Percentiles rank a stretch among this genome's conserved stretches.
phyloP scores from a whole-genome alignment of 1,284 basidiomycete species.

The Moesziomyces sp. region DNA sequence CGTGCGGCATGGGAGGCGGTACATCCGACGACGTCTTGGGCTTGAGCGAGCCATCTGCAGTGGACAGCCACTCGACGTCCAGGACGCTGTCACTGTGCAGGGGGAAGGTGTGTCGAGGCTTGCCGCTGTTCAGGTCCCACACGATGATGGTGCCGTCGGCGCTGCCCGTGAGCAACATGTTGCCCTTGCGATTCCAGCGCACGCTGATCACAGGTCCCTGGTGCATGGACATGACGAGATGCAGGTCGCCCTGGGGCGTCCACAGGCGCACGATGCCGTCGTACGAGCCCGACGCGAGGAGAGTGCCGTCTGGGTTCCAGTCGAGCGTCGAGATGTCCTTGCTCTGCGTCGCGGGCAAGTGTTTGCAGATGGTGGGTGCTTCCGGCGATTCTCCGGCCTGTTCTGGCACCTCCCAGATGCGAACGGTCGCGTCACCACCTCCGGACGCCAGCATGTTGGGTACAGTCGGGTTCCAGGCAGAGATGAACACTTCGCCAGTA shows the following conservation, averaged over 20 bases:
- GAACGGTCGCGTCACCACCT: slow-evolving; percentile 66
- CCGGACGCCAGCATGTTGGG: slow-evolving; percentile 65
- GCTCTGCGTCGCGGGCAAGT: slow-evolving; percentile 64
- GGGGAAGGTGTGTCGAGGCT: slow-evolving; percentile 63
- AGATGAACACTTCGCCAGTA: slow-evolving; percentile 63
- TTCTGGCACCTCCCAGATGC: slow-evolving; percentile 65
- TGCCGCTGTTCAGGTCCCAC: slow-evolving; percentile 67
- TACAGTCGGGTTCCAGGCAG: slow-evolving; percentile 67
- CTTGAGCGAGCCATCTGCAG: slow-evolving; percentile 43
- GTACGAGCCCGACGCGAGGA: slow-evolving; percentile 66
- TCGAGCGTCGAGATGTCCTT: slow-evolving; percentile 66
- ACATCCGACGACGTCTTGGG: slow-evolving; percentile 30
- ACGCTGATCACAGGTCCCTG: slow-evolving; percentile 67
- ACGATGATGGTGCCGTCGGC: slow-evolving; percentile 66
- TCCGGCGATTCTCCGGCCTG: slow-evolving; percentile 36
- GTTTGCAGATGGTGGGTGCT: slow-evolving; percentile 64
- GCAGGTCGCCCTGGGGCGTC: slow-evolving; percentile 67
- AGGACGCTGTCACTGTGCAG: slow-evolving; percentile 64
- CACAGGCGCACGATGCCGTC: slow-evolving; percentile 67
- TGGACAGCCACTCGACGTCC: slow-evolving; percentile 66
- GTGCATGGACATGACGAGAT: slow-evolving; percentile 68
- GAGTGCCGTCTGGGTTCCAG: slow-evolving; percentile 68
- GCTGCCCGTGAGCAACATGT: slow-evolving; percentile 63
- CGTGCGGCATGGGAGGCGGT: slow-evolving; percentile 49
- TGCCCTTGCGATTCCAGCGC: slow-evolving; percentile 66